Evolutionary conservation across 768 basidiomycete genomes (phyloP), one percentile per base, ranked within the genome.

Genomic region (Amanita thiersii): DNA sequence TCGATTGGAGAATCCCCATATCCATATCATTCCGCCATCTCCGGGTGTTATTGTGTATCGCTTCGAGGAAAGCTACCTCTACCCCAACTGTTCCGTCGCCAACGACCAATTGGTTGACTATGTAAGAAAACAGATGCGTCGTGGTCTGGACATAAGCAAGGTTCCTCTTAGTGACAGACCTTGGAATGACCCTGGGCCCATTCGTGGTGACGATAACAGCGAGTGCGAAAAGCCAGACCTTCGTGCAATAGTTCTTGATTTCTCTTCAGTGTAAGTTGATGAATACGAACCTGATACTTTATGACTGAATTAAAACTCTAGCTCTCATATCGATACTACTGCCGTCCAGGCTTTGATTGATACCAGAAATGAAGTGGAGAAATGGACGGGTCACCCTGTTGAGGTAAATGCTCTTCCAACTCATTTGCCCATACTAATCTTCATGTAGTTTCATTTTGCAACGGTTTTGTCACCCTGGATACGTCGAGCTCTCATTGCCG

Each of bases 391-490:
- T 52, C 73, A 69, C 46, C 70, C 78, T 3, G 74, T 90, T 1
- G 85, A 88, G 66, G 81, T 81, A 21, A 50, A 66, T 55, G 7
- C 25, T 21, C 35, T 26, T 20, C 43, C 26, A 31, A 45, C 7
- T 10, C 39, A 17, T 17, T 24, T 18, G 5, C 10, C n/a, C 18
- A 17, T 18, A 11, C 14, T 15, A 12, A 28, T 30, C n/a, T 45
- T 37, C 14, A 30, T 25, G 30, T 44, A 90, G 75, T 98, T 96
- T 72, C 94, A 98, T 65, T 99, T 99, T 57, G 84, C 89, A 3
- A 79, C 86, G 25, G 70, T 97, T 25, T 76, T 93, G 41, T 91
- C 89, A 1, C 91, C 91, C 0, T 99, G 93, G 94, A 87, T 90
- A 45, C 78, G 85, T 41, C 84, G 93, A 37, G 87, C 88, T 3